Evolutionary conservation across 2,329 filamentous ascomycete genomes (phyloP), one percentile per base, ranked within the genome.

Genomic region (Colletotrichum graminicola): DNA sequence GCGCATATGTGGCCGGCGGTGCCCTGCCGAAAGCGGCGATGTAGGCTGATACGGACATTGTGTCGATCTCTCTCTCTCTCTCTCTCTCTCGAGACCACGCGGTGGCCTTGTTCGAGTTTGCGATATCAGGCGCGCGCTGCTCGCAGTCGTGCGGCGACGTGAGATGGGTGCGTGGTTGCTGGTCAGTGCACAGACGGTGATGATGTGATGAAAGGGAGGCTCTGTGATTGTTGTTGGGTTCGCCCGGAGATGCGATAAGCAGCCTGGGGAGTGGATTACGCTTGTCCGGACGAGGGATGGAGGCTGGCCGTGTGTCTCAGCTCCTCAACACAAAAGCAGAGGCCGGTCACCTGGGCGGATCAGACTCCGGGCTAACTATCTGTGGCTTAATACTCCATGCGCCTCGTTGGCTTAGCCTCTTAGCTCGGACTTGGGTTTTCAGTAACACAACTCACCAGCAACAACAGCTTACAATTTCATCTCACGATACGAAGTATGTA

Each of bases 1-100:
- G 59, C 6, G 59, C 59, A 23, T 36, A 62, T 7, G 59, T 39
- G 8, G 59, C 45, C 29, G 59, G 59, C 29, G 59, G 47, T 26
- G 45, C 59, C 45, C 47, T 62, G n/a, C 59, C 59, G 32, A 62
- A 62, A 2, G 59, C 32, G 45, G 59, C 45, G 59, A 62, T 18
- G 23, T 62, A 62, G 26, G 59, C 45, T 51, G 59, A 51, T 51
- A 62, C 45, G n/a, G 59, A 62, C 59, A 62, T 62, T 34, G 26
- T n/a, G 32, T 8, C 18, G 8, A n/a, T 21, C 7, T 21, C 16
- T 21, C 43, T n/a, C 8, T n/a, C 18, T n/a, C 2, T n/a, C 18
- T 10, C 3, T 10, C 43, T n/a, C n/a, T 51, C 23, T 4, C 8
- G 34, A 2, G 34, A 23, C 36, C 16, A 14, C 21, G 45, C 7